Percentiles rank a stretch among this genome's conserved stretches.
Evolutionary conservation across 345 rosid genomes (phyloP).

Genomic region (Boechera retrofracta): DNA sequence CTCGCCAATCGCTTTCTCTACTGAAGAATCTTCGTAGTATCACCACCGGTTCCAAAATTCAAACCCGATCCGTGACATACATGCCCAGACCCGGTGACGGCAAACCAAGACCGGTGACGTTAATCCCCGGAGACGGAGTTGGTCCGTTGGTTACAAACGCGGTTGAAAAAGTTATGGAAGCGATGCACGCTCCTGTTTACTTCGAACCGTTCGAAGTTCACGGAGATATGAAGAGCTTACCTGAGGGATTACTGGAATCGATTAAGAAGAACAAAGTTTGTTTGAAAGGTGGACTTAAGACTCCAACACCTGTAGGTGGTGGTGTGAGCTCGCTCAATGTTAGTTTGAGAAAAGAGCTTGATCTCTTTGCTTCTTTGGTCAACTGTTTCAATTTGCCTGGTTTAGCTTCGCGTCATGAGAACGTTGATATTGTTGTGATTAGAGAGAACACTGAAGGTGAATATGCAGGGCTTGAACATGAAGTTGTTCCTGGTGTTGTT

Average conservation of each 20-base stretch:
- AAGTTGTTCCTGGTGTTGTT: slow-evolving; percentile 95
- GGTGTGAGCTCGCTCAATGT: slow-evolving; percentile 88
- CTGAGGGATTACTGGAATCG: slow-evolving; percentile 86
- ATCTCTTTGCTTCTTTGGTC: slow-evolving; percentile 88
- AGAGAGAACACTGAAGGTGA: slow-evolving; percentile 99
- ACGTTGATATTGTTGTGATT: slow-evolving; percentile 90
- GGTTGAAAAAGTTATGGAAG: slow-evolving; percentile 90
- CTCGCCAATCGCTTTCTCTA: slow-evolving; percentile 56
- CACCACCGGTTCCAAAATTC: slow-evolving; percentile 38
- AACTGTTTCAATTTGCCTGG: slow-evolving; percentile 92
- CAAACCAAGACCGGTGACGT: slow-evolving; percentile 75
- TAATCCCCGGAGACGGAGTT: slow-evolving; percentile 92
- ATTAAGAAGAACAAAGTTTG: slow-evolving; percentile 97
- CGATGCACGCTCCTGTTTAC: slow-evolving; percentile 95
- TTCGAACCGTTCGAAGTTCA: slow-evolving; percentile 81
- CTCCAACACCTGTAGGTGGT: slow-evolving; percentile 71
- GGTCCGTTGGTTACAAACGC: slow-evolving; percentile 95
- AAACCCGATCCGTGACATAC: slow-evolving; percentile 84
- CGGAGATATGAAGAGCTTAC: slow-evolving; percentile 89
- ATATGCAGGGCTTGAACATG: slow-evolving; percentile 90
- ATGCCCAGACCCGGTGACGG: slow-evolving; percentile 99
- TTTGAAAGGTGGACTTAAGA: slow-evolving; percentile 82
- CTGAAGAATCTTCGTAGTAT: slow-evolving; percentile 54
- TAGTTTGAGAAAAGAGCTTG: slow-evolving; percentile 84
- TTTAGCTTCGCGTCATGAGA: slow-evolving; percentile 78